These are phyloP conservation scores for Neonothopanus nambi DNA, from an alignment of 1,284 basidiomycete species.

Conservation along the genomic window DNA sequence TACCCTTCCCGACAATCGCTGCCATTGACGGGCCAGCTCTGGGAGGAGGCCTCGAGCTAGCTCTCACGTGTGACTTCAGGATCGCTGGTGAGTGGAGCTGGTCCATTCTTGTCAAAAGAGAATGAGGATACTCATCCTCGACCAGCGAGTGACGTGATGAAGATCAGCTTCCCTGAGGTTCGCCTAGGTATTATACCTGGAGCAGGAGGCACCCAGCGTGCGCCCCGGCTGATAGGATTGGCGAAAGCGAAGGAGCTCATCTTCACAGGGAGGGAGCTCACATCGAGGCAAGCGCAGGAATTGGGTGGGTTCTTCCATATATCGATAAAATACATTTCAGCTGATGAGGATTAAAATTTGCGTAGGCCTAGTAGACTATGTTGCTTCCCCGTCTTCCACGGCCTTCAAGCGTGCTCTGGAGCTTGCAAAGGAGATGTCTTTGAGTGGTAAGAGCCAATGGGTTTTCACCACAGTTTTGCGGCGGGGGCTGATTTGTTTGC, in stretches of 20 bases:
- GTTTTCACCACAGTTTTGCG: no score
- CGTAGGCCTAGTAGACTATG: slow-evolving; percentile 77
- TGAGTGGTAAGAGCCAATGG: slow-evolving; percentile 76
- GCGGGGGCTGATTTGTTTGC: no score
- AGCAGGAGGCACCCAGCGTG: slow-evolving; percentile 90
- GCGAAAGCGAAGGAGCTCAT: slow-evolving; percentile 88
- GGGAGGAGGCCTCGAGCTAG: slow-evolving; percentile 88
- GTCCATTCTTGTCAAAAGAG: no score
- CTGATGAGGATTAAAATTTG: slow-evolving; percentile 12
- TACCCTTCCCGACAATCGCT: slow-evolving; percentile 88
- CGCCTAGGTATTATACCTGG: slow-evolving; percentile 92
- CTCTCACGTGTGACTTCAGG: slow-evolving; percentile 85
- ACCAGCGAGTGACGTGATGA: slow-evolving; percentile 60
- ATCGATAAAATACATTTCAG: slow-evolving; percentile 1
- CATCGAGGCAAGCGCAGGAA: slow-evolving; percentile 68
- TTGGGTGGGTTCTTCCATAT: slow-evolving; percentile 55
- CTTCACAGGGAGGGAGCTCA: slow-evolving; percentile 72
- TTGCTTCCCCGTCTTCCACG: slow-evolving; percentile 58
- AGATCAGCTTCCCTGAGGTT: slow-evolving; percentile 84
- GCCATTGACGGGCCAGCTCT: slow-evolving; percentile 92
- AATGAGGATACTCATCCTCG: neutral
- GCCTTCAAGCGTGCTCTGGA: slow-evolving; percentile 68
- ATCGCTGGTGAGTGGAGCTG: slow-evolving; percentile 81
- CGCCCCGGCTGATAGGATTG: slow-evolving; percentile 80
- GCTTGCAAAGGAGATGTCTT: slow-evolving; percentile 65